phyloP scores from a whole-genome alignment of 23 red algal genomes.

The Chondrus crispus region DNA sequence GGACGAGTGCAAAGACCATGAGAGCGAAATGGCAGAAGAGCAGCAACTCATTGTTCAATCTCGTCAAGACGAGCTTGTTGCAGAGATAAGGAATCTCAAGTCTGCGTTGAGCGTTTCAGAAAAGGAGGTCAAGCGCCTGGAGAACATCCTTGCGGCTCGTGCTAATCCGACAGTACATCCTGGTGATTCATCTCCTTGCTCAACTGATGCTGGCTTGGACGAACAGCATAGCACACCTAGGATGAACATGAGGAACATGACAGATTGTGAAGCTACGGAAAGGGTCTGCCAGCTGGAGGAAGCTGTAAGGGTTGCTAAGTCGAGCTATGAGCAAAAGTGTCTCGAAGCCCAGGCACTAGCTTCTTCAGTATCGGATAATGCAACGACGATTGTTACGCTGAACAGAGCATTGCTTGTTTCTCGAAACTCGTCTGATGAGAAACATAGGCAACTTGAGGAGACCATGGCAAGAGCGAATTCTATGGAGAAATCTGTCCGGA shows the following conservation, averaged over 20 bases:
- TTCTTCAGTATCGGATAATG: not conserved
- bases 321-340: not conserved
- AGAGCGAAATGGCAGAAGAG: not conserved
- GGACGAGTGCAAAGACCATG: not conserved
- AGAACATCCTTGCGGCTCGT: not conserved
- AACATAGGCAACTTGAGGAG: not conserved
- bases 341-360: not conserved
- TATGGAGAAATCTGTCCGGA: not conserved
- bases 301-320: not conserved
- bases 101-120: not conserved
- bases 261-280: not conserved
- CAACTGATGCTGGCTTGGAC: not conserved
- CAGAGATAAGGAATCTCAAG: too few species aligned
- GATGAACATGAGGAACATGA: not conserved
- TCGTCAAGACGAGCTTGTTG: not conserved
- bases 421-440: not conserved
- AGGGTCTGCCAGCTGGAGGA: not conserved
- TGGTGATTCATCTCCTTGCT: not conserved
- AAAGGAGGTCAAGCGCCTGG: not conserved
- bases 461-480: not conserved
- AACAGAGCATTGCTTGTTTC: not conserved
- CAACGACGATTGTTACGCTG: not conserved
- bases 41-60: not conserved
- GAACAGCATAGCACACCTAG: too few species aligned
- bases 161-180: not conserved